Evolutionary conservation across 2,329 filamentous ascomycete genomes (phyloP).

Genomic region (Raffaelea deltoideospora): DNA sequence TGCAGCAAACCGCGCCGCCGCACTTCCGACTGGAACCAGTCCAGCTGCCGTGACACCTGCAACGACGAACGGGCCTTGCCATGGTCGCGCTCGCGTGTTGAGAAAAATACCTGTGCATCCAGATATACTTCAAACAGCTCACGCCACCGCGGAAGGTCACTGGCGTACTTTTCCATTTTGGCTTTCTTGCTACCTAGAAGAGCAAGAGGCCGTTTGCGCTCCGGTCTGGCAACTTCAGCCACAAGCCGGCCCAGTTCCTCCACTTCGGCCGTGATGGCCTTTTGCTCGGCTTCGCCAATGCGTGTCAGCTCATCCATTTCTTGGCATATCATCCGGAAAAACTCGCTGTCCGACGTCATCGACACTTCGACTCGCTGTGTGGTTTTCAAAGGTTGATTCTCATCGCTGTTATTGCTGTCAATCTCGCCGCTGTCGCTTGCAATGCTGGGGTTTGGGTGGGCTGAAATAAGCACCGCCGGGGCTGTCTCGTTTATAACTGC

Average conservation of each 20-base stretch:
- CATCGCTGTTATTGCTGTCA: background rate
- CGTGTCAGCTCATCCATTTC: slow-evolving; percentile 56
- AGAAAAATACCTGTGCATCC: slow-evolving; percentile 70
- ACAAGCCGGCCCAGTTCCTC: slow-evolving; percentile 48
- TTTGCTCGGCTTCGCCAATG: slow-evolving; percentile 52
- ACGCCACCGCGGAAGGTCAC: slow-evolving; percentile 62
- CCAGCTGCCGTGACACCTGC: slow-evolving; percentile 50
- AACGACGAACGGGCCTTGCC: slow-evolving; percentile 46
- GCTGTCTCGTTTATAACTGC: background rate
- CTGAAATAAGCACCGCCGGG: background rate
- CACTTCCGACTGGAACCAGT: slow-evolving; percentile 58
- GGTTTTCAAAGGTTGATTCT: slow-evolving; percentile 1
- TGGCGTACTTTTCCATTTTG: slow-evolving; percentile 13
- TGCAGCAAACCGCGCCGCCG: slow-evolving; percentile 40
- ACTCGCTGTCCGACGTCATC: slow-evolving; percentile 61
- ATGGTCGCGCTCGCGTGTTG: slow-evolving; percentile 55
- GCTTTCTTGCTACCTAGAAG: slow-evolving; percentile 37
- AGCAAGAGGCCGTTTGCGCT: slow-evolving; percentile 11
- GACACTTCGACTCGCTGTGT: slow-evolving; percentile 51
- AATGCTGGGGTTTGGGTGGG: too few relatives aligned
- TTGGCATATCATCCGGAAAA: slow-evolving; percentile 60
- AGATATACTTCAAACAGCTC: slow-evolving; percentile 71
- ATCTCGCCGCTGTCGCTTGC: background rate
- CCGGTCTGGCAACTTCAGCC: slow-evolving; percentile 45
- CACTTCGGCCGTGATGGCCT: slow-evolving; percentile 48